phyloP scores from a whole-genome alignment of 106 monocot genomes.

The Phalaenopsis equestris region DNA sequence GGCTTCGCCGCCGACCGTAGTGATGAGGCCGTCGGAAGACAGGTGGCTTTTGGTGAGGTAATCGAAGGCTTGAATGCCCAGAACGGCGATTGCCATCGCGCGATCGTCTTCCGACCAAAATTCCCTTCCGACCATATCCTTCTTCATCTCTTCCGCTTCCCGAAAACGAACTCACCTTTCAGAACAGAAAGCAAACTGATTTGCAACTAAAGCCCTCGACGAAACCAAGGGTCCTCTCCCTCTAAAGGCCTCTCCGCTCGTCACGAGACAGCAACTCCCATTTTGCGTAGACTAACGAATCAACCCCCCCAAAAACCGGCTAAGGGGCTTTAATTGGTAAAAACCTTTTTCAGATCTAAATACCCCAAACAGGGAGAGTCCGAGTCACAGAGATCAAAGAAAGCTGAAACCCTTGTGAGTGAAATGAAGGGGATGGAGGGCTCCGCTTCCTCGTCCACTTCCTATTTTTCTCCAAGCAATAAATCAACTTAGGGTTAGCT shows the following conservation, averaged over 20 bases:
- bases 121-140: slow-evolving; percentile 2
- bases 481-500: not conserved
- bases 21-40: slow-evolving; percentile 36
- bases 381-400: not conserved
- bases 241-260: not conserved
- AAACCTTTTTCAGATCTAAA: not conserved
- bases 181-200: not conserved
- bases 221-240: not conserved
- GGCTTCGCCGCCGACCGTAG: slow-evolving; percentile 28
- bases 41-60: slow-evolving; percentile 34
- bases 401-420: not conserved
- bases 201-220: not conserved
- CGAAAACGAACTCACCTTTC: not conserved
- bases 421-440: not conserved
- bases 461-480: not conserved
- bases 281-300: not conserved
- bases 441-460: not conserved
- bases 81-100: slow-evolving; percentile 44
- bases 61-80: slow-evolving; percentile 52
- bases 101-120: slow-evolving; percentile 54
- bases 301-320: not conserved
- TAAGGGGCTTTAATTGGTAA: not conserved
- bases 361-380: not conserved
- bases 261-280: slow-evolving; percentile 5
- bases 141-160: not conserved